Evolutionary conservation across 1,139 yeast species (phyloP).

Genomic region (Wickerhamomyces sp.): DNA sequence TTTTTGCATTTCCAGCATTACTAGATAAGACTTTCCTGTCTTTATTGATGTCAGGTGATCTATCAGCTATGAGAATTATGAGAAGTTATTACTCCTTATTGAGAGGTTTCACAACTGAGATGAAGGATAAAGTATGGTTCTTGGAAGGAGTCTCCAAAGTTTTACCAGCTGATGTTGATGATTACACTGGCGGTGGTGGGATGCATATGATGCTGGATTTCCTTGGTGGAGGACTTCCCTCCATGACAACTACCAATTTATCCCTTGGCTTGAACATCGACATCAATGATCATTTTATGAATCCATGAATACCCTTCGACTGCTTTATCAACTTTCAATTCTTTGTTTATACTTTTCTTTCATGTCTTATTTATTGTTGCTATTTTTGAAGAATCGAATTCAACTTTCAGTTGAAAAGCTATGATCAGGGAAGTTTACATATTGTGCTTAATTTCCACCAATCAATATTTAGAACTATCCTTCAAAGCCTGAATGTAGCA

Average conservation of each 20-base stretch:
- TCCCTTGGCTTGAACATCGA: constrained; percentile 40
- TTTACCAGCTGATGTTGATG: constrained; percentile 78
- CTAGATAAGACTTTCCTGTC: constrained; percentile 75
- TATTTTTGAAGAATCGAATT: too few species aligned
- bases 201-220: constrained; percentile 89
- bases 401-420: too few species aligned
- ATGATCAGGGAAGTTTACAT: too few species aligned
- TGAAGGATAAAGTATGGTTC: constrained; percentile 91
- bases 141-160: constrained; percentile 87
- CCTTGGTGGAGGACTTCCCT: constrained; percentile 72
- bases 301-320: constrained; percentile 11
- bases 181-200: constrained; percentile 82
- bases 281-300: constrained; percentile 29
- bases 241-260: constrained; percentile 41
- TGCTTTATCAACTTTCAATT: background rate
- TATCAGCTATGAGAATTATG: constrained; percentile 85
- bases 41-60: constrained; percentile 76
- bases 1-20: constrained; percentile 91
- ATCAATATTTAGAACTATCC: too few species aligned
- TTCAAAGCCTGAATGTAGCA: too few species aligned
- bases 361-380: background rate
- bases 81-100: constrained; percentile 79
- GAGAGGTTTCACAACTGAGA: constrained; percentile 75
- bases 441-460: too few species aligned
- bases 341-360: background rate